Base-by-base conservation (phyloP, 1,139 yeast species). In the Neolecta irregularis region DNA sequence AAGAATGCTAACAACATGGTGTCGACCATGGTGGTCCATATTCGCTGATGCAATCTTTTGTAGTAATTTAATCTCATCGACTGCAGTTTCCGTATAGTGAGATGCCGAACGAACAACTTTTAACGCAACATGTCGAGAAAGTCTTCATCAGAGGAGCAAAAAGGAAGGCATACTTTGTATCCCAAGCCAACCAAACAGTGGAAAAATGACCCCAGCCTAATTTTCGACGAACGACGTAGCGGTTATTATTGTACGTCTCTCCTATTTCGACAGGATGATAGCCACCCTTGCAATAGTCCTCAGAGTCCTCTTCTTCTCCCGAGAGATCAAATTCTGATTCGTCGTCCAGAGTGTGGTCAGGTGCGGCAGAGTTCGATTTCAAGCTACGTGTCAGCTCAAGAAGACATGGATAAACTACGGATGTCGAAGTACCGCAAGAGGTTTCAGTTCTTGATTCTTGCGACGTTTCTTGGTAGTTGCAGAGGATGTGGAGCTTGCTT, bases 171-270 rank as follows among this genome's bases (percentile, higher is more conserved):
- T 39, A 37, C 28, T 60, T 57, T 24, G 61, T 57, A 47, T 77
- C 88, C 41, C 62, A 67, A 6, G 91, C 88, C 19, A 80, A 61
- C 93, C 93, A 80, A 23, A 80, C 93, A 1, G 93, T 79, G 23
- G 83, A 72, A 50, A 80, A 80, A 53, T 80, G 92, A 31, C 93
- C 93, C 92, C 93, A 79, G 5, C 93, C 93, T 4, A 81, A 61
- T 53, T 81, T 81, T 41, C 93, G 65, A 13, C 76, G 72, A 32
- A 81, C 57, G 3, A 69, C 64, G 53, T 81, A 81, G 31, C 68
- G 59, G 16, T 69, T 69, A 36, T 74, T 61, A 42, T 72, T 69
- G 42, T 57, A 60, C 26, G 56, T 57, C 50, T 81, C 94, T 9
- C 92, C 92, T 30, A 77, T 65, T 42, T 59, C 65, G 20, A 83